A percentile compares a stretch with the other conserved stretches of the same genome.
Evolutionary conservation across 352 stramenopile genomes (phyloP).

Genomic region (Peronospora destructor): DNA sequence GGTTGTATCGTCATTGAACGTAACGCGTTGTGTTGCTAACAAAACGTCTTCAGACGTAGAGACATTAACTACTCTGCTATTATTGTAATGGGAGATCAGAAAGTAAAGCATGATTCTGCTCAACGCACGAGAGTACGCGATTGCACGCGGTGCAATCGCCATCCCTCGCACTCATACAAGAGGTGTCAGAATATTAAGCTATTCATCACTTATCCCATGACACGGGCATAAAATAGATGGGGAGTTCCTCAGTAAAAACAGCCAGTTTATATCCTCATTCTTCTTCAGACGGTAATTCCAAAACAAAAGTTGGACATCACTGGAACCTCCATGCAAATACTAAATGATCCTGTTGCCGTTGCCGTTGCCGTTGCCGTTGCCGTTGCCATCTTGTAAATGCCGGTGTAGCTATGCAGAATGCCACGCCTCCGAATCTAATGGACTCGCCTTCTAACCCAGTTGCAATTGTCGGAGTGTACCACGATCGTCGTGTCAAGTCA

Average conservation of each 20-base stretch:
- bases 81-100: slow-evolving; percentile 39
- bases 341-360: background rate
- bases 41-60: background rate
- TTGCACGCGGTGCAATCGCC: slow-evolving; percentile 50
- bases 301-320: slow-evolving; percentile 71
- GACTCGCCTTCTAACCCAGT: background rate
- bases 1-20: slow-evolving; percentile 68
- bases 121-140: slow-evolving; percentile 45
- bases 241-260: slow-evolving; percentile 83
- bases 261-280: slow-evolving; percentile 79
- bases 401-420: too few relatives aligned
- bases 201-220: slow-evolving; percentile 72
- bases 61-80: background rate
- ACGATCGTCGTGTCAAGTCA: background rate
- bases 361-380: too few relatives aligned
- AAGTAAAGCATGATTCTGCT: slow-evolving; percentile 77
- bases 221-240: slow-evolving; percentile 13
- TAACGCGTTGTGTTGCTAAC: slow-evolving; percentile 2
- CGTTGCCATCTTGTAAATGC: too few relatives aligned
- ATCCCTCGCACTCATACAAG: slow-evolving; percentile 80
- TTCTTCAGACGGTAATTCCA: slow-evolving; percentile 87
- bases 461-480: slow-evolving; percentile 22
- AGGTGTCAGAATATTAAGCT: slow-evolving; percentile 88
- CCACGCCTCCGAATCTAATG: too few relatives aligned
- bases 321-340: slow-evolving; percentile 33